phyloP scores from a whole-genome alignment of 352 stramenopile genomes.

The Phytophthora boehmeriae region DNA sequence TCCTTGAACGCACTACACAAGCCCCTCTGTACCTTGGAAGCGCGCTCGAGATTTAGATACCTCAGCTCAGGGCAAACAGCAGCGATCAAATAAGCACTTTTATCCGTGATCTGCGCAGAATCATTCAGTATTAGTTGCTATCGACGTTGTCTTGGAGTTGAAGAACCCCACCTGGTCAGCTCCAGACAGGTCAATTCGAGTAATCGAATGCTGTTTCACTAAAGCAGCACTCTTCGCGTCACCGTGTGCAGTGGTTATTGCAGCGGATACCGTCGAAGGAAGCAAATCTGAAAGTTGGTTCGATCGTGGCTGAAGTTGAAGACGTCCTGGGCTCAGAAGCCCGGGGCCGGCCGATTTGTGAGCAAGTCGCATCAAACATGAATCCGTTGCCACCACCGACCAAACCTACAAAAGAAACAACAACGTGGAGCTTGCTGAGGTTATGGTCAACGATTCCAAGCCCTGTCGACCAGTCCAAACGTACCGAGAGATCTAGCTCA shows the following conservation, averaged over 20 bases:
- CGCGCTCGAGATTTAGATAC: constrained; percentile 47
- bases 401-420: constrained; percentile 48
- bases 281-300: constrained; percentile 55
- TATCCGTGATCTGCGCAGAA: constrained; percentile 50
- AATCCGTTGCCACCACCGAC: constrained; percentile 69
- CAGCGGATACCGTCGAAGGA: constrained; percentile 16
- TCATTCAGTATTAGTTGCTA: background rate
- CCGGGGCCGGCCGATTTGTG: background rate
- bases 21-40: constrained; percentile 37
- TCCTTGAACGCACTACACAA: background rate
- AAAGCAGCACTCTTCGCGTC: background rate
- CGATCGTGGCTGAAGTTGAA: constrained; percentile 14
- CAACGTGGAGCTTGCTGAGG: background rate
- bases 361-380: constrained; percentile 53
- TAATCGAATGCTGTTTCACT: constrained; percentile 13
- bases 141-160: background rate
- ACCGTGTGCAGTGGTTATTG: constrained; percentile 5
- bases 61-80: constrained; percentile 43
- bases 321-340: constrained; percentile 9
- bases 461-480: background rate
- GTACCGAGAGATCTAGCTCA: constrained; percentile 70
- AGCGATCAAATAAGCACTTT: constrained; percentile 39
- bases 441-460: background rate
- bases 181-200: constrained; percentile 60
- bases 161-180: constrained; percentile 48